phyloP scores from a whole-genome alignment of 2,329 filamentous ascomycete species.

The Falciphora oryzae region DNA sequence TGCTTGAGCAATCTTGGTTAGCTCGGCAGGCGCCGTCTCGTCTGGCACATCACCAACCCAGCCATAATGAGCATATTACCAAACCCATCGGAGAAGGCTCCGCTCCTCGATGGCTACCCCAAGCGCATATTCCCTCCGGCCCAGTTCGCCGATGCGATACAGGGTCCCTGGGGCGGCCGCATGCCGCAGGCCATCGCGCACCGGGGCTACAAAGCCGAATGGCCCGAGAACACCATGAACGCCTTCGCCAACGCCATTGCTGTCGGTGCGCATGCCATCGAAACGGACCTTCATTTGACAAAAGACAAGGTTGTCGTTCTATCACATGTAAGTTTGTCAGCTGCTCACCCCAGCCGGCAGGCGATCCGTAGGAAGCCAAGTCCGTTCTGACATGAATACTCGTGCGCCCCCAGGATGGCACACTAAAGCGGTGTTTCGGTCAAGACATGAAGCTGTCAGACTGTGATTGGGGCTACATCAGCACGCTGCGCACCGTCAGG shows the following conservation, averaged over 20 bases:
- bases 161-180: constrained; percentile 11
- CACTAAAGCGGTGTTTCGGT: constrained; percentile 77
- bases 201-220: constrained; percentile 69
- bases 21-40: not conserved
- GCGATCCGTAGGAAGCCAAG: not conserved
- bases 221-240: constrained; percentile 80
- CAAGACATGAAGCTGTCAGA: constrained; percentile 66
- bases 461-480: constrained; percentile 69
- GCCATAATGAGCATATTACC: constrained; percentile 6
- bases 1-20: too few relatives aligned
- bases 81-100: constrained; percentile 6
- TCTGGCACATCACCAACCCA: not conserved
- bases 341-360: too few relatives aligned
- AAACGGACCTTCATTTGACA: constrained; percentile 83
- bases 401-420: constrained; percentile 52
- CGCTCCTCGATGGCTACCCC: constrained; percentile 6
- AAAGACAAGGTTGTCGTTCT: constrained; percentile 80
- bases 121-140: constrained; percentile 8
- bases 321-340: constrained; percentile 57
- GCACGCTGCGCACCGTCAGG: constrained; percentile 59
- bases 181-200: constrained; percentile 72
- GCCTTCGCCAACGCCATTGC: constrained; percentile 31
- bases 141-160: constrained; percentile 8
- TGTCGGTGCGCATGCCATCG: constrained; percentile 60
- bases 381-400: not conserved